Percentiles rank a stretch among this genome's conserved stretches.
phyloP scores from a whole-genome alignment of 805 yeast genomes.

The Candida easanensis region DNA sequence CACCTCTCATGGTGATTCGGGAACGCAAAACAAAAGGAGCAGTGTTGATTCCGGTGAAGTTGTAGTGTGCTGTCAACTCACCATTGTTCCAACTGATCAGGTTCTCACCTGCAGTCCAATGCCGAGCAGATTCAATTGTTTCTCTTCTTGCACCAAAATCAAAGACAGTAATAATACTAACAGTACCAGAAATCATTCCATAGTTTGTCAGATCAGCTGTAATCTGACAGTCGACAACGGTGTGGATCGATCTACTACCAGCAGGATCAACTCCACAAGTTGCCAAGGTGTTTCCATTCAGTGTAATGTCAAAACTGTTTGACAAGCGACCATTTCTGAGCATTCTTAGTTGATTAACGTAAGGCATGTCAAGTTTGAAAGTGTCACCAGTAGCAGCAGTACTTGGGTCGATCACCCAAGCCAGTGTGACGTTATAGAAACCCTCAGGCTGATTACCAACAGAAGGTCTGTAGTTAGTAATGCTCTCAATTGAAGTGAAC shows the following conservation, averaged over 20 bases:
- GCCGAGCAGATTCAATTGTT: conserved; percentile 7
- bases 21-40: not conserved
- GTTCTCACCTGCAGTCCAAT: conserved; percentile 15
- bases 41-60: not conserved
- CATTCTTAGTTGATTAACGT: conserved; percentile 11
- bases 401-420: conserved; percentile 5
- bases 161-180: conserved; percentile 7
- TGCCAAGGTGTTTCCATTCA: conserved; percentile 6
- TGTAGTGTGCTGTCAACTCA: conserved; percentile 4
- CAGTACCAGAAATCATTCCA: conserved; percentile 8
- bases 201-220: conserved; percentile 7
- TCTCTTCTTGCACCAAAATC: conserved; percentile 15
- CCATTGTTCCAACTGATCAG: conserved; percentile 16
- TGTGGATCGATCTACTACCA: conserved; percentile 5
- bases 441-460: too few species aligned
- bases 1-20: conserved; percentile 18
- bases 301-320: conserved; percentile 5
- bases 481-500: not conserved
- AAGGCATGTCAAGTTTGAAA: conserved; percentile 12
- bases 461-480: conserved; percentile 2
- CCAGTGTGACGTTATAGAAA: conserved; percentile 7
- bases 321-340: not conserved
- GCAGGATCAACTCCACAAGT: conserved; percentile 10
- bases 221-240: conserved; percentile 4
- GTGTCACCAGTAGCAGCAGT: conserved; percentile 12